Evolutionary conservation across 1,284 basidiomycete species (phyloP).

Genomic region (Puccinia coronata): DNA sequence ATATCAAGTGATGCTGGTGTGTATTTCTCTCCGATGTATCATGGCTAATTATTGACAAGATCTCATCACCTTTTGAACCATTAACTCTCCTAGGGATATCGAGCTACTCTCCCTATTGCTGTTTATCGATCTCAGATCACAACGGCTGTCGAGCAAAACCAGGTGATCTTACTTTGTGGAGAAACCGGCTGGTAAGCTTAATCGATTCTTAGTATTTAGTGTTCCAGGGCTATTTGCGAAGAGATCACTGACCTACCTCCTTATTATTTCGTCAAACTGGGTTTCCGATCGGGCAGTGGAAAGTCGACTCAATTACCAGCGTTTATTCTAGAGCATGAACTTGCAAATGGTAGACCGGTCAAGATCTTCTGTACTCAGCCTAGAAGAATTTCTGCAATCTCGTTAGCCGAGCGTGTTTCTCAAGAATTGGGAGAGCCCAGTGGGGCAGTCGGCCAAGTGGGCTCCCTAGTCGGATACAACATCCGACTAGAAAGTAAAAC

Average conservation of each 20-base stretch:
- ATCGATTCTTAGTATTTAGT: background rate
- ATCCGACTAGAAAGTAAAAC: constrained; percentile 82
- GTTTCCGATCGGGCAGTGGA: constrained; percentile 65
- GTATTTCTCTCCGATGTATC: background rate
- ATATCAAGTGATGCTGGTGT: constrained; percentile 85
- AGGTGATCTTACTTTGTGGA: constrained; percentile 89
- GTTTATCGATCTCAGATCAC: constrained; percentile 76
- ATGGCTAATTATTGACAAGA: background rate
- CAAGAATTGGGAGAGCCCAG: constrained; percentile 84
- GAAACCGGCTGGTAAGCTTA: constrained; percentile 85
- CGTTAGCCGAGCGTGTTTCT: constrained; percentile 92
- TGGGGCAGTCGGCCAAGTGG: constrained; percentile 74
- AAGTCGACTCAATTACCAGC: constrained; percentile 97
- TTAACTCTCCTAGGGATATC: constrained; percentile 64
- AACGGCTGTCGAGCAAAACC: constrained; percentile 71
- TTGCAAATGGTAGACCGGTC: constrained; percentile 77
- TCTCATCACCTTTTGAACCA: constrained; percentile 50
- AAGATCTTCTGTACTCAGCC: constrained; percentile 97
- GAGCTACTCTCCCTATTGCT: constrained; percentile 83
- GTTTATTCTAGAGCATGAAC: constrained; percentile 88
- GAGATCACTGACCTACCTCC: background rate
- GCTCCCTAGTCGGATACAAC: constrained; percentile 88
- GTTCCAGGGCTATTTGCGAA: background rate
- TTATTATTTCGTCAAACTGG: background rate
- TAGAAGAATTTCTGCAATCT: constrained; percentile 93